Conservation (phyloP, 352 stramenopile genomes). For the Globisporangium sylvaticum region DNA sequence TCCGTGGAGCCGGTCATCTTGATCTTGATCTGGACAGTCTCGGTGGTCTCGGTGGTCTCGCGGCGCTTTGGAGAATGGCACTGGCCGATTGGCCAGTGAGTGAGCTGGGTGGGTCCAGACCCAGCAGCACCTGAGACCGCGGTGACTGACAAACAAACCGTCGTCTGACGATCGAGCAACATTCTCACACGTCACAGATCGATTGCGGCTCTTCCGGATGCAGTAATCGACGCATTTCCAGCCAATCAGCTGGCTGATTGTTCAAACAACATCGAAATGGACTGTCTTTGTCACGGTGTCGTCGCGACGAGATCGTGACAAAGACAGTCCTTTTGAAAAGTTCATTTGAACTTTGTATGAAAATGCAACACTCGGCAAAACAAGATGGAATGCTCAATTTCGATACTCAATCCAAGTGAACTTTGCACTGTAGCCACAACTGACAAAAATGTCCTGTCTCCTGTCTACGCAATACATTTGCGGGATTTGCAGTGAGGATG, state of each 20-base stretch:
- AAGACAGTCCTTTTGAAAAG: too few species aligned
- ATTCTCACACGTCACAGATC: slow-evolving; percentile 10
- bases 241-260: slow-evolving; percentile 17
- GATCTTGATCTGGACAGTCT: neutral
- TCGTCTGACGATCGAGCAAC: neutral
- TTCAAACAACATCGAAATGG: too few species aligned
- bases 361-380: too few species aligned
- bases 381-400: too few species aligned
- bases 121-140: too few species aligned
- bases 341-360: too few species aligned
- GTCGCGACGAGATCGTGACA: neutral
- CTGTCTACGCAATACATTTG: too few species aligned
- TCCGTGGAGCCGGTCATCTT: slow-evolving; percentile 27
- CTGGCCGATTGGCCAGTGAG: neutral
- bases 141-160: neutral
- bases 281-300: too few species aligned
- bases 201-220: neutral
- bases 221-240: slow-evolving; percentile 18
- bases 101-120: neutral
- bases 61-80: slow-evolving; percentile 8
- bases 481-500: neutral
- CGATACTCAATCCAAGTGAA: too few species aligned
- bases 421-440: too few species aligned
- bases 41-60: neutral
- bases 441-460: too few species aligned